Evolutionary conservation across 768 basidiomycete species (phyloP).

Genomic region (Suillus hirtellus): DNA sequence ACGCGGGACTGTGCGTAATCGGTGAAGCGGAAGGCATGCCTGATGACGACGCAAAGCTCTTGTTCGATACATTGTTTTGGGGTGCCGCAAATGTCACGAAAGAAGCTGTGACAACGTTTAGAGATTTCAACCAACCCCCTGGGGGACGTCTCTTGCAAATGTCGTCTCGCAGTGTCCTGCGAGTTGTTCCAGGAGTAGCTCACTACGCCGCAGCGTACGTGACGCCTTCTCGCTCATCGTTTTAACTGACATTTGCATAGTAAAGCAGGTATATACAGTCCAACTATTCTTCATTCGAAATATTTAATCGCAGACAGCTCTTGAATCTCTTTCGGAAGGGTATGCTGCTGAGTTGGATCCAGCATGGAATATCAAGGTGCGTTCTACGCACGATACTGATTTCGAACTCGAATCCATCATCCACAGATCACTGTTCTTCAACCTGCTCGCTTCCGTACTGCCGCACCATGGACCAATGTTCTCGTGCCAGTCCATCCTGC

Average conservation of each 20-base stretch:
- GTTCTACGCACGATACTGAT: conserved; percentile 4
- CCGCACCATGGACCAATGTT: conserved; percentile 6
- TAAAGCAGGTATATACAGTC: conserved; percentile 25
- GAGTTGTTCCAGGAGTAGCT: conserved; percentile 16
- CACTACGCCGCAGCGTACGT: conserved; percentile 31
- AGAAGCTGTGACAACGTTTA: conserved; percentile 36
- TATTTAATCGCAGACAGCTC: conserved; percentile 23
- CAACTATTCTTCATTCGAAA: too few relatives aligned
- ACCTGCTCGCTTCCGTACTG: conserved; percentile 26
- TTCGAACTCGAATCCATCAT: neutral
- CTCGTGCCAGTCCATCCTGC: conserved; percentile 23
- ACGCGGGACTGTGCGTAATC: conserved; percentile 36
- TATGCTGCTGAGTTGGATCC: conserved; percentile 44
- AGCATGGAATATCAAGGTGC: conserved; percentile 49
- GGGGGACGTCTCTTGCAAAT: conserved; percentile 42
- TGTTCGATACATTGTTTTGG: conserved; percentile 44
- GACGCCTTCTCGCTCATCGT: neutral
- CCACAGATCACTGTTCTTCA: conserved; percentile 27
- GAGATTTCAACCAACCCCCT: conserved; percentile 39
- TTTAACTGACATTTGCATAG: conserved; percentile 16
- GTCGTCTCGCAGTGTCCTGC: conserved; percentile 31
- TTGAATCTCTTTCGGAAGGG: conserved; percentile 41
- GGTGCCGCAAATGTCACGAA: conserved; percentile 34
- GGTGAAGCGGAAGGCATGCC: conserved; percentile 40
- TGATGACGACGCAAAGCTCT: conserved; percentile 32